Percentiles rank a stretch among this genome's conserved stretches.
These are phyloP conservation scores for Cunninghamia lanceolata DNA, from an alignment of 75 land plant genomes.

Conservation along the genomic window DNA sequence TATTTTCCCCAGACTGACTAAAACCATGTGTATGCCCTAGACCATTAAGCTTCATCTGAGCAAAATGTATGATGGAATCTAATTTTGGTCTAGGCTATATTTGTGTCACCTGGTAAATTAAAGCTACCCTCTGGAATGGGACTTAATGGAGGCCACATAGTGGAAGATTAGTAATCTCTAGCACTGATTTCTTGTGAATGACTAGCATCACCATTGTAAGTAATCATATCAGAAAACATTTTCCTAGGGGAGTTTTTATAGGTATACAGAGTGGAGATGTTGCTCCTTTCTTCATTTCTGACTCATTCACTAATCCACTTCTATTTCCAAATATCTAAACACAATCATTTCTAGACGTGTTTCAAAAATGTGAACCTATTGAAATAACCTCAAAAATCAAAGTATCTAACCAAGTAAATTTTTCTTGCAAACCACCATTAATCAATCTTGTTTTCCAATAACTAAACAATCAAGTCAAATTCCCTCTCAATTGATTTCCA, in stretches of 20 bases:
- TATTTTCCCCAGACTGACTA: not conserved
- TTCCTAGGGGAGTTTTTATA: not conserved
- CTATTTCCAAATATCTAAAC: too few species aligned
- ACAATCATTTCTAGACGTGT: too few species aligned
- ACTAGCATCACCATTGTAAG: not conserved
- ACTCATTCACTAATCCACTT: too few species aligned
- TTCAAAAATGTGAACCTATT: too few species aligned
- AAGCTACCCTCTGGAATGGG: not conserved
- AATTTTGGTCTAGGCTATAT: not conserved
- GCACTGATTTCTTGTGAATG: not conserved
- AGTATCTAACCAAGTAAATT: too few species aligned
- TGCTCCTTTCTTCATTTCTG: too few species aligned
- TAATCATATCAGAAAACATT: not conserved
- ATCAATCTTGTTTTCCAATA: too few species aligned
- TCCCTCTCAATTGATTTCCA: not conserved
- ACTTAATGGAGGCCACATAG: not conserved
- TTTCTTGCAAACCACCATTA: too few species aligned
- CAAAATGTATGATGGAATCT: not conserved
- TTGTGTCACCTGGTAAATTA: not conserved
- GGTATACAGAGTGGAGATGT: constrained; percentile 2
- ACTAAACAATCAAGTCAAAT: not conserved
- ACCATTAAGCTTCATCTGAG: not conserved
- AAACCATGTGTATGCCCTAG: not conserved
- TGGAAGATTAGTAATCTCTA: not conserved
- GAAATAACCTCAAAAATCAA: too few species aligned